Percentiles rank a stretch among this genome's conserved stretches.
phyloP scores from a whole-genome alignment of 352 stramenopile species.

The Thalassiosira hispida region DNA sequence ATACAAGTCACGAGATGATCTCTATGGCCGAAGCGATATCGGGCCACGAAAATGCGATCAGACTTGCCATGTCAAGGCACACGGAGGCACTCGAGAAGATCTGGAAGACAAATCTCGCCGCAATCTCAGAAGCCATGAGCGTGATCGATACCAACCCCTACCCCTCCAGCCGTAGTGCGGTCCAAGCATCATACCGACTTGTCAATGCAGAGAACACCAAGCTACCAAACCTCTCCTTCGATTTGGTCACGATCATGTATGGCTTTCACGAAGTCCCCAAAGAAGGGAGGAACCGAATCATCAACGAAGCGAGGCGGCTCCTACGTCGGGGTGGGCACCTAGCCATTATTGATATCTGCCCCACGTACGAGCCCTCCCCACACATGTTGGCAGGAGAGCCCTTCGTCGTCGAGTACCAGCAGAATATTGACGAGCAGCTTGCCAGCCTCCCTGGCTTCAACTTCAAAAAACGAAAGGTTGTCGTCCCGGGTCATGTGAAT shows the following conservation, averaged over 20 bases:
- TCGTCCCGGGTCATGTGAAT: slow-evolving; percentile 75
- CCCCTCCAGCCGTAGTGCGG: slow-evolving; percentile 18
- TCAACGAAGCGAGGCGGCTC: slow-evolving; percentile 71
- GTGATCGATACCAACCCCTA: slow-evolving; percentile 17
- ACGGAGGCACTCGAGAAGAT: slow-evolving; percentile 27
- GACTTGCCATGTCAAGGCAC: slow-evolving; percentile 34
- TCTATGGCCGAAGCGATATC: slow-evolving; percentile 68
- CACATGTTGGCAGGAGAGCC: slow-evolving; percentile 79
- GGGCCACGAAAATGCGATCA: slow-evolving; percentile 35
- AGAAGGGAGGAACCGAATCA: slow-evolving; percentile 58
- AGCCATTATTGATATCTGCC: slow-evolving; percentile 78
- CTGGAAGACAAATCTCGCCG: slow-evolving; percentile 14
- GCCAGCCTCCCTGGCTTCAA: slow-evolving; percentile 52
- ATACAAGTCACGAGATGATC: slow-evolving; percentile 81
- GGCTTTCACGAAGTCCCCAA: slow-evolving; percentile 77
- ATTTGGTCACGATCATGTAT: slow-evolving; percentile 84
- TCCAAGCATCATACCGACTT: slow-evolving; percentile 34
- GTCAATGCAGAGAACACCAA: slow-evolving; percentile 59
- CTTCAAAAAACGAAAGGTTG: slow-evolving; percentile 41
- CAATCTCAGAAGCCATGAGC: background rate
- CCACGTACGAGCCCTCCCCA: slow-evolving; percentile 61
- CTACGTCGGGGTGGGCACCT: slow-evolving; percentile 64
- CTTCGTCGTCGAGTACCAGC: slow-evolving; percentile 64
- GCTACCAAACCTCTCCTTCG: slow-evolving; percentile 50
- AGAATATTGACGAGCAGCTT: slow-evolving; percentile 69